A percentile compares a stretch with the other conserved stretches of the same genome.
phyloP scores from a whole-genome alignment of 352 stramenopile genomes.

The Globisporangium viniferum region DNA sequence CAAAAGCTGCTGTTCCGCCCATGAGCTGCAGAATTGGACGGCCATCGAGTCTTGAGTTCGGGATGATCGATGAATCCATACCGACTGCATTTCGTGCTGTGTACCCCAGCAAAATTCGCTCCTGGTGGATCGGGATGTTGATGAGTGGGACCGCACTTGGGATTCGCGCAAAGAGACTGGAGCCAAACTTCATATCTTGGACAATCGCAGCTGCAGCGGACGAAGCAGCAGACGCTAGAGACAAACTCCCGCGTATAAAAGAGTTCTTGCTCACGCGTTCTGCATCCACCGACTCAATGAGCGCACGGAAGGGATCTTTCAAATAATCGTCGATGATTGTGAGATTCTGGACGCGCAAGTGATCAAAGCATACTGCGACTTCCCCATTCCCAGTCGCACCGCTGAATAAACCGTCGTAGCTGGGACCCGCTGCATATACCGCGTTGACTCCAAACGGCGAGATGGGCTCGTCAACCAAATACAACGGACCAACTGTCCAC shows the following conservation, averaged over 20 bases:
- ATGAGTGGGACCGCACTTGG: constrained; percentile 47
- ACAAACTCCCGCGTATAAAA: constrained; percentile 43
- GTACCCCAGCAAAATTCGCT: constrained; percentile 56
- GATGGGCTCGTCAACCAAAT: constrained; percentile 59
- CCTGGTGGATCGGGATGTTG: constrained; percentile 41
- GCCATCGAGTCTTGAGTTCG: constrained; percentile 49
- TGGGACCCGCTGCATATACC: constrained; percentile 49
- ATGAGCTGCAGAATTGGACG: constrained; percentile 55
- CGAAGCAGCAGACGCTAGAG: constrained; percentile 56
- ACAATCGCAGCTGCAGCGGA: constrained; percentile 62
- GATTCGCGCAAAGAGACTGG: constrained; percentile 53
- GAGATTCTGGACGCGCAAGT: constrained; percentile 43
- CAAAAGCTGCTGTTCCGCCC: constrained; percentile 30
- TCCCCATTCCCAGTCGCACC: constrained; percentile 49
- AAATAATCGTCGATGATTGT: constrained; percentile 60
- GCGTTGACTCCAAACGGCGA: constrained; percentile 47
- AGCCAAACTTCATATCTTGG: constrained; percentile 59
- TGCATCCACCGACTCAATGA: constrained; percentile 71
- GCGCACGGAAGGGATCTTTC: constrained; percentile 53
- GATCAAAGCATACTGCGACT: constrained; percentile 45
- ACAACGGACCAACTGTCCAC: constrained; percentile 63
- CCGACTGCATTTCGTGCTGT: constrained; percentile 33
- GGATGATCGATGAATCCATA: constrained; percentile 39
- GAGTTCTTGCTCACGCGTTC: constrained; percentile 50
- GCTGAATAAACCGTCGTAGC: constrained; percentile 56